Evolutionary conservation across 805 yeast species (phyloP), one percentile per base, ranked within the genome.

Genomic region (Kazachstania kunashirensis): DNA sequence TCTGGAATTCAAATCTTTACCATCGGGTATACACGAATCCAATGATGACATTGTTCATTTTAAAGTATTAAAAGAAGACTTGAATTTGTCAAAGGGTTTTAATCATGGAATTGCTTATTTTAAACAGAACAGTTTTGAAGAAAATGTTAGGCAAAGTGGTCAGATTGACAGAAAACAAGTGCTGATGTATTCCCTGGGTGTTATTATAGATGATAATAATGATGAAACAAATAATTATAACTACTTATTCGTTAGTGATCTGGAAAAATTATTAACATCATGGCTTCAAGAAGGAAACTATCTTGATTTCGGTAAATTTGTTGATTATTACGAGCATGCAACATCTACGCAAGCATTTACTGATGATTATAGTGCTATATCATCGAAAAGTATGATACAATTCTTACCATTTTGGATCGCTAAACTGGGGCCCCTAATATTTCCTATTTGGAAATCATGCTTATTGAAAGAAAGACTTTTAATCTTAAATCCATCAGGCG

Each of bases 101-200:
- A 43, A 44, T n/a, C 65, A 68, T 35, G 81, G 83, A 2, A 53
- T 76, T 0, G 63, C 77, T 1, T 71, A 68, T 5, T 77, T 63
- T 48, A 63, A 62, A 34, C 79, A 71, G 40, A 69, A 69, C 42
- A 48, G 61, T 11, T 50, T 47, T 14, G 59, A 52, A 7, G 23
- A 28, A n/a, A 18, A 42, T 61, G 16, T 25, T 13, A 42, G 48
- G 16, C 45, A 43, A 18, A 45, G 24, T 24, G 34, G 39, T 16
- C 57, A 43, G 3, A 37, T 57, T 6, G 68, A 69, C 39, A 54
- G 77, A 40, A 55, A 51, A 7, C 53, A 68, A 24, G 73, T 79
- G 19, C 67, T 66, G 44, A 72, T 81, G 77, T 80, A 67, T 48
- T 73, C 86, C 2, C 51, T 81, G 8, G 88, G 86, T 0, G 57